Conservation (phyloP, 306 rosid genomes). For the Glycine tomentella region DNA sequence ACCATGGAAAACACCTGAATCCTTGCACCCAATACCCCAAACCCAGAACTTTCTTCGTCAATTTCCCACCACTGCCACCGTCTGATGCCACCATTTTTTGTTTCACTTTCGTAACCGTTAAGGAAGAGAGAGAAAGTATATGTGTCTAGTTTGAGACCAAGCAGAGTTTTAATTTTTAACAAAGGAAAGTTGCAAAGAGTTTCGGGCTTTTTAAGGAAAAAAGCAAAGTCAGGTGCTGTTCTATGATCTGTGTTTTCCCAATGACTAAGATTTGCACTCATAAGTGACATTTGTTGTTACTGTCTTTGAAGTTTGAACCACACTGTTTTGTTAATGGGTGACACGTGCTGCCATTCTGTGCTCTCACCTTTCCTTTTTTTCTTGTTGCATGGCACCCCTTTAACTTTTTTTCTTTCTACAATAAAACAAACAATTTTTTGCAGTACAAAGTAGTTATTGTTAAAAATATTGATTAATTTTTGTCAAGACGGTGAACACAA, state of each 20-base stretch:
- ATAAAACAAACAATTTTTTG: no score
- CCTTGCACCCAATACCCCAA: slow-evolving; percentile 92
- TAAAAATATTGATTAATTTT: no score
- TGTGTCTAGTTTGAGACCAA: not conserved
- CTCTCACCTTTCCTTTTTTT: not conserved
- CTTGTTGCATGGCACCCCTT: not conserved
- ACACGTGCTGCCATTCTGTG: not conserved
- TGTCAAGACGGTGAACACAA: no score
- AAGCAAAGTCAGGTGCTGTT: not conserved
- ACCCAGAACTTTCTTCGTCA: slow-evolving; percentile 66
- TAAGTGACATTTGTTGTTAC: slow-evolving; percentile 1
- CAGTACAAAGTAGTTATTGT: no score
- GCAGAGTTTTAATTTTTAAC: not conserved
- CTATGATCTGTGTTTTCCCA: not conserved
- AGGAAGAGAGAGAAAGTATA: not conserved
- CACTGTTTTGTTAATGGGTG: not conserved
- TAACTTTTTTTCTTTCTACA: not conserved
- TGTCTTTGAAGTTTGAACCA: not conserved
- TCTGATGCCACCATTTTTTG: slow-evolving; percentile 51
- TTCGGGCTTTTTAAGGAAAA: slow-evolving; percentile 37
- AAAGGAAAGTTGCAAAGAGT: slow-evolving; percentile 3
- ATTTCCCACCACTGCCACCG: slow-evolving; percentile 37
- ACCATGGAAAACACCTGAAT: slow-evolving; percentile 89
- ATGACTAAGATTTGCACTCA: no score
- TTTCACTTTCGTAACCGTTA: slow-evolving; percentile 19